Evolutionary conservation across 208 protist genomes (phyloP).

Genomic region (Porcisia hertigi): DNA sequence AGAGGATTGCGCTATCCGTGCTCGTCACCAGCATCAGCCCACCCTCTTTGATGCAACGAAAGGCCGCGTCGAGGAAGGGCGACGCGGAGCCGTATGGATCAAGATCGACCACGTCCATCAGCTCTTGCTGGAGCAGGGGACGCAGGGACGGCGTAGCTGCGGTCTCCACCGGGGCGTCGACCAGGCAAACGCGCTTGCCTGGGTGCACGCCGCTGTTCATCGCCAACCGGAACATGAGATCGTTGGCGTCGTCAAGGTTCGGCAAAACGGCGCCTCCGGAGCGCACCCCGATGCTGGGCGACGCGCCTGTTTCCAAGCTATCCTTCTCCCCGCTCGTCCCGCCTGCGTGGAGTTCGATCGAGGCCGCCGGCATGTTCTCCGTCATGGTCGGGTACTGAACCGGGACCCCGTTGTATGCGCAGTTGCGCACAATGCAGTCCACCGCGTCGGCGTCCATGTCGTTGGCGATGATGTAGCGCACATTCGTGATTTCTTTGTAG

Average conservation of each 20-base stretch:
- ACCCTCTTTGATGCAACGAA: slow-evolving; percentile 96
- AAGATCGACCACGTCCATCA: slow-evolving; percentile 98
- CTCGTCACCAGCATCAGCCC: slow-evolving; percentile 98
- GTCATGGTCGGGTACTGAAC: slow-evolving; percentile 48
- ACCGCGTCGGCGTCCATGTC: slow-evolving; percentile 97
- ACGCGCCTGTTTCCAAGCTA: not conserved
- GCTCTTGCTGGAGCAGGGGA: slow-evolving; percentile 82
- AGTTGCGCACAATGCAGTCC: slow-evolving; percentile 94
- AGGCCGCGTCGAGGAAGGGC: slow-evolving; percentile 97
- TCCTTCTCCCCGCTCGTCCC: not conserved
- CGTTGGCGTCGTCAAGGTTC: slow-evolving; percentile 93
- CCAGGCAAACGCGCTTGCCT: slow-evolving; percentile 48
- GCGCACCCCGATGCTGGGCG: slow-evolving; percentile 23
- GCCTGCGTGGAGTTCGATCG: slow-evolving; percentile 32
- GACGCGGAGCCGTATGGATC: slow-evolving; percentile 99
- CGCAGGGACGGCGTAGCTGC: slow-evolving; percentile 3
- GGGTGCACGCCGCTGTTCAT: slow-evolving; percentile 56
- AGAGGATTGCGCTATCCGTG: slow-evolving; percentile 98
- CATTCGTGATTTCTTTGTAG: slow-evolving; percentile 94
- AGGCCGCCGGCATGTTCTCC: slow-evolving; percentile 78
- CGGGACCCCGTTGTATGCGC: slow-evolving; percentile 93
- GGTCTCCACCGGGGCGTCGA: slow-evolving; percentile 6
- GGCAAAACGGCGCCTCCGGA: slow-evolving; percentile 80
- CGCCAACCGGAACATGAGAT: slow-evolving; percentile 87
- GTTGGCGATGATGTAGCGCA: slow-evolving; percentile 98